phyloP scores from a whole-genome alignment of 495 filamentous ascomycete genomes.

The Xylaria flabelliformis region DNA sequence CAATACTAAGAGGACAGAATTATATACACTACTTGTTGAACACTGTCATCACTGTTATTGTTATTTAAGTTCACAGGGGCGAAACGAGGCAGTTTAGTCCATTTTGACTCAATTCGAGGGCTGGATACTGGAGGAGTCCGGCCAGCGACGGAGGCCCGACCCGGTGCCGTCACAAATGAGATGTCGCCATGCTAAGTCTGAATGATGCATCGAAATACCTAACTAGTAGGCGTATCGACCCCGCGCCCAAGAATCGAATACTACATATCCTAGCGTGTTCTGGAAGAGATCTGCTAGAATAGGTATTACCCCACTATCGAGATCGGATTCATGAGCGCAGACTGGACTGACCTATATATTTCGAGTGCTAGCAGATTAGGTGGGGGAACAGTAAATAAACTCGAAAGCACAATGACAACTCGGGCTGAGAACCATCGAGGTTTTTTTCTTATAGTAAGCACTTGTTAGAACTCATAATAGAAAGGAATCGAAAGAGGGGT shows the following conservation, averaged over 20 bases:
- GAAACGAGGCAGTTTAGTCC: not conserved
- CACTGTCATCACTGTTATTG: not conserved
- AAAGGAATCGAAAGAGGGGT: not conserved
- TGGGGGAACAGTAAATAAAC: not conserved
- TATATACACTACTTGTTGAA: not conserved
- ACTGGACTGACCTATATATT: not conserved
- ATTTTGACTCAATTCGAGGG: not conserved
- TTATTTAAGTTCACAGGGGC: not conserved
- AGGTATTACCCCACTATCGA: slow-evolving; percentile 13
- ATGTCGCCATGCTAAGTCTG: slow-evolving; percentile 17
- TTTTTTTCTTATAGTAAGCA: not conserved
- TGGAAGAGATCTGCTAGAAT: slow-evolving; percentile 7
- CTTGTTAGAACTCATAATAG: not conserved
- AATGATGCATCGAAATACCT: slow-evolving; percentile 14
- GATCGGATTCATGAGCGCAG: not conserved
- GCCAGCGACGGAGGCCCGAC: not conserved
- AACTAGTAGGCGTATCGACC: slow-evolving; percentile 13
- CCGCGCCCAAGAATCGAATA: slow-evolving; percentile 9
- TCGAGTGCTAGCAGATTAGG: too few relatives aligned
- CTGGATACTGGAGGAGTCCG: not conserved
- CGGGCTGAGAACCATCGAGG: not conserved
- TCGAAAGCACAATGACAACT: not conserved
- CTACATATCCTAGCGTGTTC: slow-evolving; percentile 2
- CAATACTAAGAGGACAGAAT: not conserved
- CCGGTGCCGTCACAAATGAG: not conserved